Conservation (phyloP, 352 stramenopile species). For the Pythium guiyangense region DNA sequence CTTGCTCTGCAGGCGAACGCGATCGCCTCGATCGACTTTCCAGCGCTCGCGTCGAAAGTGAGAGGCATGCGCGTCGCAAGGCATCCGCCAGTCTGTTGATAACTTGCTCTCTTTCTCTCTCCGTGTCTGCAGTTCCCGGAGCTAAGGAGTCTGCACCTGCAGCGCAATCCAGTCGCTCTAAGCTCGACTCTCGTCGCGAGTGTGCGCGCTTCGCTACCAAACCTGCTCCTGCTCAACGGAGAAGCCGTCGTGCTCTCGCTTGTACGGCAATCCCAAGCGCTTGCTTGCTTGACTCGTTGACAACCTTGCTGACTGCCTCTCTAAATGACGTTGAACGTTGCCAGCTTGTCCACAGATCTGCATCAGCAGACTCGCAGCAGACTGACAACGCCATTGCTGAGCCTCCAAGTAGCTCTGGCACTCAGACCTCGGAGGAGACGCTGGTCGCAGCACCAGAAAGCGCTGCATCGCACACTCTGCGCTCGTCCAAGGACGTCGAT, state of each 20-base stretch:
- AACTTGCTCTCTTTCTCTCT: background rate
- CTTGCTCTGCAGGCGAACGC: slow-evolving; percentile 33
- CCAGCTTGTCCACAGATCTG: background rate
- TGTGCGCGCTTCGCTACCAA: slow-evolving; percentile 26
- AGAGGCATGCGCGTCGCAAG: background rate
- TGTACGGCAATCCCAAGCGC: background rate
- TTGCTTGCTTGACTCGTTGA: background rate
- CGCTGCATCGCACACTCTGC: background rate
- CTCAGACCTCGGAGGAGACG: too few species aligned
- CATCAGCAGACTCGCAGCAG: background rate
- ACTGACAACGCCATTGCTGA: too few species aligned
- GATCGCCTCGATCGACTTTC: slow-evolving; percentile 41
- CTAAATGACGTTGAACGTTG: background rate
- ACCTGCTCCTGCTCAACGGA: slow-evolving; percentile 48
- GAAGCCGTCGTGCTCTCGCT: slow-evolving; percentile 42
- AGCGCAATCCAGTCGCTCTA: slow-evolving; percentile 25
- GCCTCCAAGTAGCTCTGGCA: too few species aligned
- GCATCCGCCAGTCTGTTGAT: background rate
- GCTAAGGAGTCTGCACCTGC: slow-evolving; percentile 45
- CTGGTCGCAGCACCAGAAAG: background rate
- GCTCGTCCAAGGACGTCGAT: background rate
- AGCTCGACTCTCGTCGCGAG: slow-evolving; percentile 13
- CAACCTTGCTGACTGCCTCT: background rate
- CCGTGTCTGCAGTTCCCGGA: slow-evolving; percentile 29
- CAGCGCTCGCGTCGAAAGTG: slow-evolving; percentile 28